Conservation (phyloP, 164 flowering plant genomes). For the Macadamia tetraphylla region DNA sequence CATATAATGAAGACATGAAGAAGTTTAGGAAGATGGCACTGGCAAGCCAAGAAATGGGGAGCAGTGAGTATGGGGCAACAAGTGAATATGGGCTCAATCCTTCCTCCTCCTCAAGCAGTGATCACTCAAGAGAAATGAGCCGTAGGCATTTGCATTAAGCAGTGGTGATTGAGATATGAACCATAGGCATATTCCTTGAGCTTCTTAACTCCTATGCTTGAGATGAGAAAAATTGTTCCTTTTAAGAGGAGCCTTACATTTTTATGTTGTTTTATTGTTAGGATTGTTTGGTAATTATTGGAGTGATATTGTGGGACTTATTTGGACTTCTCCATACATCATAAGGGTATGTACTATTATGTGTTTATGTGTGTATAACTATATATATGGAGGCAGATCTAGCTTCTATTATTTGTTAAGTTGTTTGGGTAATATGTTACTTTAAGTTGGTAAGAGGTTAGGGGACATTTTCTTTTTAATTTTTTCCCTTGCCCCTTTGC, state of each 20-base stretch:
- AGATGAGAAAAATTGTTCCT: too few species aligned
- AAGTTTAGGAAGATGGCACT: conserved; percentile 42
- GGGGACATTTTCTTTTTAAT: too few species aligned
- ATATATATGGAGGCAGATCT: too few species aligned
- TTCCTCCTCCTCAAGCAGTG: conserved; percentile 5
- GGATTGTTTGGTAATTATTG: neutral
- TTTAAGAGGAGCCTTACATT: too few species aligned
- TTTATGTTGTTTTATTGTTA: too few species aligned
- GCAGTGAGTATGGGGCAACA: conserved; percentile 7
- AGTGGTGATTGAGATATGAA: neutral
- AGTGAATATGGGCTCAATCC: conserved; percentile 2
- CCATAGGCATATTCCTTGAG: neutral
- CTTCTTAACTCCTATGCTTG: too few species aligned
- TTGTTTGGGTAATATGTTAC: too few species aligned
- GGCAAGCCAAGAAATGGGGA: conserved; percentile 7
- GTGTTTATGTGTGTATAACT: too few species aligned
- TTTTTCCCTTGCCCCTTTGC: too few species aligned
- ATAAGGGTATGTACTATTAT: neutral
- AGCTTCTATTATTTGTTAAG: too few species aligned
- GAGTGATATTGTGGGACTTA: neutral
- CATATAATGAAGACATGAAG: conserved; percentile 55
- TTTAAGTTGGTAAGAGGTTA: too few species aligned
- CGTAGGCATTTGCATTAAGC: neutral
- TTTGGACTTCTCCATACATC: neutral
- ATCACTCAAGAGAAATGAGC: conserved; percentile 5